A percentile compares a stretch with the other conserved stretches of the same genome.
Evolutionary conservation across 176 grass and related monocot genomes (phyloP).

Genomic region (Thinopyrum elongatum): DNA sequence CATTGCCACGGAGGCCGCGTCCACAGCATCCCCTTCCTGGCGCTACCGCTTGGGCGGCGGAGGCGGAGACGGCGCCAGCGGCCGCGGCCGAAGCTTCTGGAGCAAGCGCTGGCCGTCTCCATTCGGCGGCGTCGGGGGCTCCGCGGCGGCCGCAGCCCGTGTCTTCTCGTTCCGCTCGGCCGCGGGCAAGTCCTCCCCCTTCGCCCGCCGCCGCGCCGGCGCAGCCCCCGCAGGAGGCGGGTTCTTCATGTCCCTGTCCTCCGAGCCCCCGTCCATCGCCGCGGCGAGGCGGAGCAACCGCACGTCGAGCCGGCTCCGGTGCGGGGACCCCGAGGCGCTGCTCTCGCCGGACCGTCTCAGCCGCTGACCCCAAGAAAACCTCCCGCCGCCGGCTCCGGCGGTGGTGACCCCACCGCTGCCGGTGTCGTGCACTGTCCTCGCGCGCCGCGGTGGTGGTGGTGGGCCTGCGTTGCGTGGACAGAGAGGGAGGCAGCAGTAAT

Average conservation of each 20-base stretch:
- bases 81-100: slow-evolving; percentile 60
- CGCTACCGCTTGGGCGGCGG: slow-evolving; percentile 41
- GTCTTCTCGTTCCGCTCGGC: slow-evolving; percentile 87
- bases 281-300: slow-evolving; percentile 32
- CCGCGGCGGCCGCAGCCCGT: slow-evolving; percentile 45
- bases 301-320: slow-evolving; percentile 71
- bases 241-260: slow-evolving; percentile 58
- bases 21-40: slow-evolving; percentile 69
- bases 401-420: neutral
- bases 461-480: slow-evolving; percentile 32
- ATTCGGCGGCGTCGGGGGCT: slow-evolving; percentile 41
- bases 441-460: slow-evolving; percentile 38
- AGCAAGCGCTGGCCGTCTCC: slow-evolving; percentile 96
- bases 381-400: neutral
- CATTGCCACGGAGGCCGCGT: slow-evolving; percentile 49
- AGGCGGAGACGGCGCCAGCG: neutral
- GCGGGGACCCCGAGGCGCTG: slow-evolving; percentile 92
- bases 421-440: neutral
- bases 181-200: slow-evolving; percentile 56
- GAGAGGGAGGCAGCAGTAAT: slow-evolving; percentile 40
- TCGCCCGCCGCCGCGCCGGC: slow-evolving; percentile 47
- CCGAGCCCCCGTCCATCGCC: slow-evolving; percentile 44
- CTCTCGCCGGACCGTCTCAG: slow-evolving; percentile 83
- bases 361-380: slow-evolving; percentile 25
- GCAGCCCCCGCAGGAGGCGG: slow-evolving; percentile 20